These are phyloP conservation scores for Zasmidium angulare DNA, from an alignment of 2,329 filamentous ascomycete genomes.

Conservation along the genomic window DNA sequence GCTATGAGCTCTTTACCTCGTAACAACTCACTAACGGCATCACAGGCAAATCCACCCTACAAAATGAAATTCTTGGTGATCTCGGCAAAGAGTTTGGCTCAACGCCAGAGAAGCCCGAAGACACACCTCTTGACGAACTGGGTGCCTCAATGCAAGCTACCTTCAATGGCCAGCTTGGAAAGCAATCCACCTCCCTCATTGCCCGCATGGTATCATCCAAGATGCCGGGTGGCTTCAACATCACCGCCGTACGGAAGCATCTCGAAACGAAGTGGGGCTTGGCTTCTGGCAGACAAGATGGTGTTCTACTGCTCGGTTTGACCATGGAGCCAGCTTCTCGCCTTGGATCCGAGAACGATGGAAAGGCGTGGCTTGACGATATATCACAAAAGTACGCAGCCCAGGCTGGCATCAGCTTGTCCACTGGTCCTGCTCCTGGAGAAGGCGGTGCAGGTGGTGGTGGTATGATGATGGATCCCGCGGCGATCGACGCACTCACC, in stretches of 20 bases:
- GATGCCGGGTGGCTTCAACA: slow-evolving; percentile 99
- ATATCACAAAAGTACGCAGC: slow-evolving; percentile 86
- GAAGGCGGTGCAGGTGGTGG: slow-evolving; percentile 70
- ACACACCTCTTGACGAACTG: slow-evolving; percentile 92
- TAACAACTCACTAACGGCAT: slow-evolving; percentile 1
- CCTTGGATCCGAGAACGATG: slow-evolving; percentile 84
- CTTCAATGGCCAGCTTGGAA: slow-evolving; percentile 98
- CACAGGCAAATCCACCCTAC: slow-evolving; percentile 91
- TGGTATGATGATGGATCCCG: slow-evolving; percentile 99
- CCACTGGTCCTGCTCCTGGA: slow-evolving; percentile 68
- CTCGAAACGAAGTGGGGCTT: slow-evolving; percentile 92
- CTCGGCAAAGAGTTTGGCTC: slow-evolving; percentile 98
- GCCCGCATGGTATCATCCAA: slow-evolving; percentile 96
- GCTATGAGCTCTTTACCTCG: not conserved
- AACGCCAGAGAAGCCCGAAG: slow-evolving; percentile 97
- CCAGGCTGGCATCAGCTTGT: slow-evolving; percentile 78
- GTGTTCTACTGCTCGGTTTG: slow-evolving; percentile 80
- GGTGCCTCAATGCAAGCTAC: slow-evolving; percentile 94
- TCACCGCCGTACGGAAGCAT: slow-evolving; percentile 92
- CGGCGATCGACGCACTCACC: slow-evolving; percentile 91
- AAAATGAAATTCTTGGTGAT: slow-evolving; percentile 98
- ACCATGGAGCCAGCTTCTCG: slow-evolving; percentile 90
- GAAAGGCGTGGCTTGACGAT: slow-evolving; percentile 87
- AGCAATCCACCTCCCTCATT: slow-evolving; percentile 90
- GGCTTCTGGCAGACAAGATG: slow-evolving; percentile 82